A percentile compares a stretch with the other conserved stretches of the same genome.
Evolutionary conservation across 2,329 filamentous ascomycete genomes (phyloP).

Genomic region (Epicoccum sorghinum): DNA sequence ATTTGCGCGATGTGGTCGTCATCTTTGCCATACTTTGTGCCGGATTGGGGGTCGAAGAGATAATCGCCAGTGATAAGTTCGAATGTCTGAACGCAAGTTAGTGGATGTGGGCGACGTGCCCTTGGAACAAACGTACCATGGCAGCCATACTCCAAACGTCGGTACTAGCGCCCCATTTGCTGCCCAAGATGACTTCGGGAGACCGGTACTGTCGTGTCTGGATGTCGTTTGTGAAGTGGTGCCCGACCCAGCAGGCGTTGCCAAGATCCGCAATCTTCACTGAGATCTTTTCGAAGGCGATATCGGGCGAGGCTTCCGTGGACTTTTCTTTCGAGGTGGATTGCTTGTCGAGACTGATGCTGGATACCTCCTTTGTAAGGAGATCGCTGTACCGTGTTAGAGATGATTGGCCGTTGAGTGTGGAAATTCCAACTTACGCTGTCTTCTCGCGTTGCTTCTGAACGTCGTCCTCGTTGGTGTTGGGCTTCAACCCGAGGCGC

Average conservation of each 20-base stretch:
- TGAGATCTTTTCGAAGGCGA: conserved; percentile 79
- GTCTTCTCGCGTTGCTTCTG: conserved; percentile 91
- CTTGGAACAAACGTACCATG: conserved; percentile 73
- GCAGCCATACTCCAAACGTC: conserved; percentile 99
- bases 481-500: conserved; percentile 59
- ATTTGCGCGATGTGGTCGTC: conserved; percentile 99
- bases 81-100: conserved; percentile 70
- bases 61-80: conserved; percentile 98
- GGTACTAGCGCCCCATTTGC: conserved; percentile 99
- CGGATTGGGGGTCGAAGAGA: conserved; percentile 96
- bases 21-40: conserved; percentile 98
- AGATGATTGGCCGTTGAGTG: background rate
- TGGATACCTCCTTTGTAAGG: conserved; percentile 89
- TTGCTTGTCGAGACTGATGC: conserved; percentile 83
- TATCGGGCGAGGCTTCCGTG: conserved; percentile 69
- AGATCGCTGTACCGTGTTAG: conserved; percentile 67
- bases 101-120: background rate
- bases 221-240: conserved; percentile 99
- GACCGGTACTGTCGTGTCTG: conserved; percentile 97
- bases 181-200: conserved; percentile 92
- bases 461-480: conserved; percentile 57
- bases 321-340: conserved; percentile 56
- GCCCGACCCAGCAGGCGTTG: conserved; percentile 98
- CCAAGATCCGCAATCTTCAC: conserved; percentile 99
- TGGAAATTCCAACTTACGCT: conserved; percentile 66